phyloP scores from a whole-genome alignment of 1,284 basidiomycete species.

The Cryptococcus sp. region DNA sequence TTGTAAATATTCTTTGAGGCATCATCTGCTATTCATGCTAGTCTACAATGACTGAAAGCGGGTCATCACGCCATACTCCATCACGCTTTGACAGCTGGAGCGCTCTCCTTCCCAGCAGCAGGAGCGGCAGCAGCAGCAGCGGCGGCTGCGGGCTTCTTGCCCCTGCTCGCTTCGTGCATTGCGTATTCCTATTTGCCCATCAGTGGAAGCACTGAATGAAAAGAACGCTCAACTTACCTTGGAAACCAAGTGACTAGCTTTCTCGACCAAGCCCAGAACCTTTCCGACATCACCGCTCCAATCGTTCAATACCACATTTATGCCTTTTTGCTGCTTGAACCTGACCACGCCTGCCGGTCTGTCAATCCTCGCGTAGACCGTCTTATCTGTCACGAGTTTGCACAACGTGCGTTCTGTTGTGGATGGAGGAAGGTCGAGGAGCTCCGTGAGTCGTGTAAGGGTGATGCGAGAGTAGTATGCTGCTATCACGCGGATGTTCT shows the following conservation, averaged over 20 bases:
- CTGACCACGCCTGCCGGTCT: constrained; percentile 84
- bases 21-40: no score
- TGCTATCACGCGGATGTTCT: constrained; percentile 95
- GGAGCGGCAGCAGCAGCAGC: no score
- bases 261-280: constrained; percentile 60
- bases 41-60: no score
- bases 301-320: constrained; percentile 90
- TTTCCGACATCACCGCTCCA: constrained; percentile 97
- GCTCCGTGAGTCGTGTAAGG: constrained; percentile 73
- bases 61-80: no score
- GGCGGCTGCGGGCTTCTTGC: constrained; percentile 35
- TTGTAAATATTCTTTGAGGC: no score
- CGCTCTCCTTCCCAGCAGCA: no score
- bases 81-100: no score
- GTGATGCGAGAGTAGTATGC: constrained; percentile 95
- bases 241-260: constrained; percentile 58
- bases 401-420: constrained; percentile 87
- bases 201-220: not conserved
- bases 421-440: constrained; percentile 80
- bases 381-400: constrained; percentile 84
- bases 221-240: constrained; percentile 45
- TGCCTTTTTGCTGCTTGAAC: constrained; percentile 72
- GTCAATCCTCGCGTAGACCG: constrained; percentile 92
- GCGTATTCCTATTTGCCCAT: constrained; percentile 40
- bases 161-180: constrained; percentile 49